A percentile compares a stretch with the other conserved stretches of the same genome.
Conservation (phyloP, 1,139 yeast species). For the Taphrina populina region DNA sequence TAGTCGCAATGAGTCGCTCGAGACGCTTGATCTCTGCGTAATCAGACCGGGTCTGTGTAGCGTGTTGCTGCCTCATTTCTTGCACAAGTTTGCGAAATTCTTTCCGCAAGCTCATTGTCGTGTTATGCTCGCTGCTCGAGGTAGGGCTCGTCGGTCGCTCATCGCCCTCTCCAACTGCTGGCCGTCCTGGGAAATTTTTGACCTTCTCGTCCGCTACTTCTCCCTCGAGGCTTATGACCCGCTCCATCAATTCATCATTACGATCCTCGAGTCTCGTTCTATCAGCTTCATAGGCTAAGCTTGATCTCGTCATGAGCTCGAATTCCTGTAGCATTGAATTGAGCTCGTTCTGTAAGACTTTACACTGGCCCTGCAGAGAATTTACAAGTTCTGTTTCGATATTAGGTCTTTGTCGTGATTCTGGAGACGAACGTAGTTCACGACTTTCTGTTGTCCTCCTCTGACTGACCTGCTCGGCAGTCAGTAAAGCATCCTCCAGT, state of each 20-base stretch:
- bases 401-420: no score
- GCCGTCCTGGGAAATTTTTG: slow-evolving; percentile 30
- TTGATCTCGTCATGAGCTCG: slow-evolving; percentile 36
- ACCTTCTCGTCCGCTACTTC: slow-evolving; percentile 37
- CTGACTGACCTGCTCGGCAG: no score
- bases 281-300: slow-evolving; percentile 37
- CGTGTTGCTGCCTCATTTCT: slow-evolving; percentile 38
- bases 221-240: slow-evolving; percentile 37
- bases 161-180: neutral
- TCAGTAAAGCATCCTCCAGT: no score
- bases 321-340: slow-evolving; percentile 36
- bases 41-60: slow-evolving; percentile 37
- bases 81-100: slow-evolving; percentile 39
- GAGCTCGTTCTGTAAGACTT: slow-evolving; percentile 36
- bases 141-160: slow-evolving; percentile 12
- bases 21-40: slow-evolving; percentile 39
- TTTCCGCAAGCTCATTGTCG: slow-evolving; percentile 36
- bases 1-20: slow-evolving; percentile 28
- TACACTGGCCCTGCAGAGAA: slow-evolving; percentile 23
- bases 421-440: no score
- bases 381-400: no score
- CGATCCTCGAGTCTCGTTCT: slow-evolving; percentile 35
- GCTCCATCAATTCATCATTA: slow-evolving; percentile 36
- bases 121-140: slow-evolving; percentile 28
- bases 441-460: no score